Evolutionary conservation across 352 stramenopile species (phyloP).

Genomic region (Plasmopara halstedii): DNA sequence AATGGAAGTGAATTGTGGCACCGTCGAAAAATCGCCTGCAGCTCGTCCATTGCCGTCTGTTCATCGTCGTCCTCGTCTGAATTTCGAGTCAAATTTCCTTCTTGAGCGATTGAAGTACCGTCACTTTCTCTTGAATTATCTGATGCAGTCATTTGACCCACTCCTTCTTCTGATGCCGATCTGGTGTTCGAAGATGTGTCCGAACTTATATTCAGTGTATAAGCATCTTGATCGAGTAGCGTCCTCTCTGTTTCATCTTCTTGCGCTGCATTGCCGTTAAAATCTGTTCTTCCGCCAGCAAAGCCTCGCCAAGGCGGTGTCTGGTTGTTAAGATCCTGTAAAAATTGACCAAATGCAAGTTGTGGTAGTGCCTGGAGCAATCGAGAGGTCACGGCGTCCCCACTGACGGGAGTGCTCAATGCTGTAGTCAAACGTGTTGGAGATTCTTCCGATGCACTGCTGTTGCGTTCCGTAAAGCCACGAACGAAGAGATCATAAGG

Average conservation of each 20-base stretch:
- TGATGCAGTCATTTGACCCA: neutral
- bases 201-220: too few relatives aligned
- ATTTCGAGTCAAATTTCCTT: conserved; percentile 7
- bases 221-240: too few relatives aligned
- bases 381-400: conserved; percentile 20
- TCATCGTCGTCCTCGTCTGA: conserved; percentile 33
- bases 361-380: conserved; percentile 29
- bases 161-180: neutral
- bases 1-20: conserved; percentile 74
- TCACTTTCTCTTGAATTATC: neutral
- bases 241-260: conserved; percentile 9
- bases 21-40: conserved; percentile 53
- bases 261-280: conserved; percentile 3
- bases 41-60: conserved; percentile 49
- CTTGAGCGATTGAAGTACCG: neutral
- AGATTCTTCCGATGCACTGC: conserved; percentile 10
- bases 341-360: conserved; percentile 22
- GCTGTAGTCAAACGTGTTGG: conserved; percentile 7
- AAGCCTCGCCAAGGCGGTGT: conserved; percentile 16
- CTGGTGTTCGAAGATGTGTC: neutral
- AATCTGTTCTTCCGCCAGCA: conserved; percentile 8
- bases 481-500: conserved; percentile 1
- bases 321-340: conserved; percentile 26
- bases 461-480: conserved; percentile 5
- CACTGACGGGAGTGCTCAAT: conserved; percentile 19